Evolutionary conservation across 1,139 yeast species (phyloP).

Genomic region (Meyerozyma athensensis): DNA sequence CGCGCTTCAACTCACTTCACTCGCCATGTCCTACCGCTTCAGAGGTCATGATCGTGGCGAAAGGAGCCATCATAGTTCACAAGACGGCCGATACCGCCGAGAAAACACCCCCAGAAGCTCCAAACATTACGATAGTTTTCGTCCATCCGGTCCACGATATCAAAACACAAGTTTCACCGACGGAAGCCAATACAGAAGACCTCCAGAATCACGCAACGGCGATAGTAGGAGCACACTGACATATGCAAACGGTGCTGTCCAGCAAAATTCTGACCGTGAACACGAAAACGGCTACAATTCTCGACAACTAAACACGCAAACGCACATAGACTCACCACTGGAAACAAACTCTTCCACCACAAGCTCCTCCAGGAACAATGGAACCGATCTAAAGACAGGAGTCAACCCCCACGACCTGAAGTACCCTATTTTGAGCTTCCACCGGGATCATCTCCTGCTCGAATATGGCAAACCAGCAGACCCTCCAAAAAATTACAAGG

Average conservation of each 20-base stretch:
- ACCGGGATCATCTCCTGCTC: constrained; percentile 19
- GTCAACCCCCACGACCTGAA: constrained; percentile 28
- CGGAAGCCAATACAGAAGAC: neutral
- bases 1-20: neutral
- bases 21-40: neutral
- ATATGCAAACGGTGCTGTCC: no score
- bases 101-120: neutral
- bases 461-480: constrained; percentile 16
- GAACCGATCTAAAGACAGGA: constrained; percentile 33
- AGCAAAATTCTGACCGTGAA: neutral
- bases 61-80: neutral
- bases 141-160: neutral
- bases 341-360: no score
- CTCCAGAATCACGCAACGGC: neutral
- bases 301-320: neutral
- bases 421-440: constrained; percentile 29
- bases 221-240: no score
- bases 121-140: neutral
- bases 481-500: constrained; percentile 32
- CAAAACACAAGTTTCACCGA: neutral
- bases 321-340: neutral
- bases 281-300: neutral
- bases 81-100: neutral
- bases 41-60: neutral
- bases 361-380: no score